A percentile compares a stretch with the other conserved stretches of the same genome.
Conservation (phyloP, 2,329 filamentous ascomycete genomes). For the Talaromyces islandicus region DNA sequence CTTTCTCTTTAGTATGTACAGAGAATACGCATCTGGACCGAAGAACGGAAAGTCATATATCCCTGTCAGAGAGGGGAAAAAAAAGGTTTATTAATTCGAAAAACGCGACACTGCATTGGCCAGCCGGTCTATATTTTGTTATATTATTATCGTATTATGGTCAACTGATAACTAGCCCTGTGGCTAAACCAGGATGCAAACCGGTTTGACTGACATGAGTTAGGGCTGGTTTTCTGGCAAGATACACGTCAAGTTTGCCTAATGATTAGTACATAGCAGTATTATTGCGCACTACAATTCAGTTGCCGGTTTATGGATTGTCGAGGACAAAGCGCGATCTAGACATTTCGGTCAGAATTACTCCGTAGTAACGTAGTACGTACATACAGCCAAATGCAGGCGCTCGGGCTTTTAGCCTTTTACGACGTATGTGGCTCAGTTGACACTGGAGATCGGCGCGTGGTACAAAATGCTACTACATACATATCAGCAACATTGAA, state of each 20-base stretch:
- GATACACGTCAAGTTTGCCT: neutral
- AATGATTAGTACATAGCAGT: too few relatives aligned
- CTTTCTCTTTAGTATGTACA: neutral
- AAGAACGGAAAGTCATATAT: neutral
- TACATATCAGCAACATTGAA: too few relatives aligned
- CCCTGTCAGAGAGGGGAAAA: neutral
- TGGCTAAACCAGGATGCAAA: neutral
- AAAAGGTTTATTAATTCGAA: too few relatives aligned
- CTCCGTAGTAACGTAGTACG: neutral
- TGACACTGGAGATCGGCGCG: too few relatives aligned
- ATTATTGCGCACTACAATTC: too few relatives aligned
- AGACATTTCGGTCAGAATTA: neutral
- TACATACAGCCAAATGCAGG: too few relatives aligned
- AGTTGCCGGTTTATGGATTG: neutral
- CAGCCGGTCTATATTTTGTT: neutral
- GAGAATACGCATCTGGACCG: too few relatives aligned
- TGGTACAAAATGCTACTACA: neutral
- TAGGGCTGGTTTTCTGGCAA: neutral
- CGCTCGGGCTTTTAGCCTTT: neutral
- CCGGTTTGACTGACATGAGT: neutral
- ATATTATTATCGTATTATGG: neutral
- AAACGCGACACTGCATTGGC: neutral
- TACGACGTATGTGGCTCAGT: neutral
- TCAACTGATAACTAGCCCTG: neutral
- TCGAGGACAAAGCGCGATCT: neutral